phyloP scores from a whole-genome alignment of 164 flowering plant species.

The Santalum album region DNA sequence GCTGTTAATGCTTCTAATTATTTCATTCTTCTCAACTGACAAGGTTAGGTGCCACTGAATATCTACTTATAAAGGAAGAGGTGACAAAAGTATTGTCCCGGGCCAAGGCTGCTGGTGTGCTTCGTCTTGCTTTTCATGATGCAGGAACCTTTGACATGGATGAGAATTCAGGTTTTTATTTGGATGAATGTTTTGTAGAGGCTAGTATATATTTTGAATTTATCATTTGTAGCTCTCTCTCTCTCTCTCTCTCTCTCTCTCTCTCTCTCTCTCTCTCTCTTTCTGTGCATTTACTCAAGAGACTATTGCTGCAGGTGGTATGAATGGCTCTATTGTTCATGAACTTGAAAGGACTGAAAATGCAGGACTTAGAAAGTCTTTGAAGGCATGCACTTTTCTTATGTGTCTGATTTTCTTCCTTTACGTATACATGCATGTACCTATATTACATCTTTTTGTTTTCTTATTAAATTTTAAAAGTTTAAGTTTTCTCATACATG shows the following conservation, averaged over 20 bases:
- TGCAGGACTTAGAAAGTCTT: slow-evolving; percentile 61
- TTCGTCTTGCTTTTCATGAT: slow-evolving; percentile 91
- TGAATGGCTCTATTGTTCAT: slow-evolving; percentile 84
- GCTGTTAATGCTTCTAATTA: not conserved
- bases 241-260: not conserved
- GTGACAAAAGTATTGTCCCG: slow-evolving; percentile 59
- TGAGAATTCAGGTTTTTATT: slow-evolving; percentile 57
- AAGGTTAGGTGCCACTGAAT: slow-evolving; percentile 25
- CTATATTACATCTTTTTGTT: not conserved
- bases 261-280: not conserved
- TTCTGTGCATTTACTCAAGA: not conserved
- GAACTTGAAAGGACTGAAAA: slow-evolving; percentile 94
- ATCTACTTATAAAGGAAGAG: slow-evolving; percentile 38
- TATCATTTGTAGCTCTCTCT: too few species aligned
- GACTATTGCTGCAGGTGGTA: slow-evolving; percentile 58
- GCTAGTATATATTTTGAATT: too few species aligned
- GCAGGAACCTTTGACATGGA: slow-evolving; percentile 79
- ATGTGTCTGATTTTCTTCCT: not conserved
- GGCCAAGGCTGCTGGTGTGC: slow-evolving; percentile 81
- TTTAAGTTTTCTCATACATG: too few species aligned
- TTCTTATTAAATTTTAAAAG: too few species aligned
- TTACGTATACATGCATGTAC: not conserved
- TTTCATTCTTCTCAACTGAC: slow-evolving; percentile 2
- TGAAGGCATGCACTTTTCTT: slow-evolving; percentile 47
- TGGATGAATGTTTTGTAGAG: too few species aligned